phyloP scores from a whole-genome alignment of 2,329 filamentous ascomycete species.

The Parafenestella ontariensis region DNA sequence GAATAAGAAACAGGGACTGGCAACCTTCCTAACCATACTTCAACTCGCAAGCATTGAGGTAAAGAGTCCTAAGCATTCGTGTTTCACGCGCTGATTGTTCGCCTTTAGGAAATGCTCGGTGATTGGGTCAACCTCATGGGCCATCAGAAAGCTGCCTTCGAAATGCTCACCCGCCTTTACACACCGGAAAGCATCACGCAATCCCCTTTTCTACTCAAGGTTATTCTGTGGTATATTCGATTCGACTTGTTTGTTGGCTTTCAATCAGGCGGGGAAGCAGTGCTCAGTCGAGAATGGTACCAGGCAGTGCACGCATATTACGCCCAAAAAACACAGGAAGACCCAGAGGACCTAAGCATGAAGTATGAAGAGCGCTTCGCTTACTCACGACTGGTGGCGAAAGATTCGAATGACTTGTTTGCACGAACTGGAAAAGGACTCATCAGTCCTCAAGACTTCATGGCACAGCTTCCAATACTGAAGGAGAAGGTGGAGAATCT shows the following conservation, averaged over 20 bases:
- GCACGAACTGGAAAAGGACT: slow-evolving; percentile 70
- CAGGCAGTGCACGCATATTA: slow-evolving; percentile 69
- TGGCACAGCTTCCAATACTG: slow-evolving; percentile 61
- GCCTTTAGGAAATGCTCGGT: slow-evolving; percentile 83
- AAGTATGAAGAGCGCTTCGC: slow-evolving; percentile 73
- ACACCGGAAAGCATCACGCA: slow-evolving; percentile 77
- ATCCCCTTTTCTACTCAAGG: slow-evolving; percentile 72
- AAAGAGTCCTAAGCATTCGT: slow-evolving; percentile 32
- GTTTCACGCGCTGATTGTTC: slow-evolving; percentile 11
- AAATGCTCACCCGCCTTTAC: slow-evolving; percentile 79
- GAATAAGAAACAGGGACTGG: slow-evolving; percentile 73
- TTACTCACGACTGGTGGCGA: slow-evolving; percentile 73
- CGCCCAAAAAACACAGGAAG: slow-evolving; percentile 61
- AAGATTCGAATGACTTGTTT: slow-evolving; percentile 81
- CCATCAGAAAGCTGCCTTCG: slow-evolving; percentile 87
- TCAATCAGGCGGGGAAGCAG: slow-evolving; percentile 78
- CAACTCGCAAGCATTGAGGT: slow-evolving; percentile 95
- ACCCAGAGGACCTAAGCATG: slow-evolving; percentile 69
- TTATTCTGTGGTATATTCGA: slow-evolving; percentile 87
- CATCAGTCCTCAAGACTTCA: slow-evolving; percentile 70
- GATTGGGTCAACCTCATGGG: slow-evolving; percentile 95
- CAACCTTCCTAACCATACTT: slow-evolving; percentile 84
- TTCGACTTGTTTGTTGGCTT: slow-evolving; percentile 87
- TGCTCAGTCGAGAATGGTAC: slow-evolving; percentile 82
- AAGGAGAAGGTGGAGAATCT: slow-evolving; percentile 52